These are phyloP conservation scores for Circinella minor DNA, from an alignment of 371 early-diverging fungal genomes.

Conservation along the genomic window DNA sequence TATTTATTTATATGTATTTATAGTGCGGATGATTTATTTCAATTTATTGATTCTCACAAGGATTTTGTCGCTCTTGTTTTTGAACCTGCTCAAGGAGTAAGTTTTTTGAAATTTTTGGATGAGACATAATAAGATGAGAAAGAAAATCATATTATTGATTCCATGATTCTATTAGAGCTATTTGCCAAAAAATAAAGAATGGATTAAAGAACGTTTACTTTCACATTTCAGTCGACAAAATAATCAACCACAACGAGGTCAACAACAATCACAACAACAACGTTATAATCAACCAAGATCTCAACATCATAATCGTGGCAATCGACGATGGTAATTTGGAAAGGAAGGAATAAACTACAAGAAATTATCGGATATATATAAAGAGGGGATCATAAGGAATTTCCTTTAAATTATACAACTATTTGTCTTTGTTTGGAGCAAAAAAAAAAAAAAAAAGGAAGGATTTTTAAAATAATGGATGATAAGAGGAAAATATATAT, in stretches of 20 bases:
- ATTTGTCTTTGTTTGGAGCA: no score
- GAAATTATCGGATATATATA: no score
- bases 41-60: constrained; percentile 49
- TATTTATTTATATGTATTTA: neutral
- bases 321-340: constrained; percentile 13
- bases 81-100: constrained; percentile 24
- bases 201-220: constrained; percentile 52
- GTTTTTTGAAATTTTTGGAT: neutral
- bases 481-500: no score
- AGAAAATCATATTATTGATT: neutral
- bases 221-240: constrained; percentile 40
- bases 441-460: no score
- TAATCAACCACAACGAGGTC: neutral
- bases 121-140: neutral
- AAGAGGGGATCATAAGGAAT: no score
- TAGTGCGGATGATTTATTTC: constrained; percentile 52
- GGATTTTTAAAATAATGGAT: no score
- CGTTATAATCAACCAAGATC: neutral
- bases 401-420: no score
- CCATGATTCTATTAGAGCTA: constrained; percentile 28
- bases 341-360: no score
- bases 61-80: constrained; percentile 55
- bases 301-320: neutral
- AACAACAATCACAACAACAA: neutral
- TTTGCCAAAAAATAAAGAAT: constrained; percentile 47